A percentile compares a stretch with the other conserved stretches of the same genome.
Conservation (phyloP, 2,329 filamentous ascomycete species). For the Colletotrichum musicola region DNA sequence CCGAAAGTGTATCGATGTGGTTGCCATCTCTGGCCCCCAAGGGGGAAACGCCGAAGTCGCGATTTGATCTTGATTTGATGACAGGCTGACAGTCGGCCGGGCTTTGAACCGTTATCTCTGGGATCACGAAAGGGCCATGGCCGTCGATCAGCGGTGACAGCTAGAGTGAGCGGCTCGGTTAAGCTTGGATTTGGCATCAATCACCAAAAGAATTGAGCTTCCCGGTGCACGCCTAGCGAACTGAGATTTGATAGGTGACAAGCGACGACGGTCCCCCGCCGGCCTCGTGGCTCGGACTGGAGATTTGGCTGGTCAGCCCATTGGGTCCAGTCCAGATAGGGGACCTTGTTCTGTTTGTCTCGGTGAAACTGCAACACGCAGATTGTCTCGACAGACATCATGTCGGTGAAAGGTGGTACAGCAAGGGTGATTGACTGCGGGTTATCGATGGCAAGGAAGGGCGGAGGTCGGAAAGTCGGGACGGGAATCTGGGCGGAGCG, state of each 20-base stretch:
- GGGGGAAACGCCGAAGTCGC: not conserved
- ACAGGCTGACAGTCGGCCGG: not conserved
- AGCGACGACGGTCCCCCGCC: constrained; percentile 11
- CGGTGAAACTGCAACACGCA: constrained; percentile 32
- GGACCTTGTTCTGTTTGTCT: constrained; percentile 28
- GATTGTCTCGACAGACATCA: not conserved
- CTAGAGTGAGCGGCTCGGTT: not conserved
- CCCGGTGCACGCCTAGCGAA: not conserved
- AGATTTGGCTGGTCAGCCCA: constrained; percentile 33
- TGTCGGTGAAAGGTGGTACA: constrained; percentile 22
- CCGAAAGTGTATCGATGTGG: constrained; percentile 9
- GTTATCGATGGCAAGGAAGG: constrained; percentile 22
- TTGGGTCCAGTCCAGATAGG: not conserved
- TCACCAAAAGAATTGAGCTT: not conserved
- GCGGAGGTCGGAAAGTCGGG: constrained; percentile 17
- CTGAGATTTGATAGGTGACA: constrained; percentile 29
- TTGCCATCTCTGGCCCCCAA: not conserved
- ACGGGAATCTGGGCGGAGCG: constrained; percentile 11
- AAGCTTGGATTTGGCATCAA: constrained; percentile 16
- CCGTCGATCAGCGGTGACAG: constrained; percentile 11
- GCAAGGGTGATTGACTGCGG: constrained; percentile 7
- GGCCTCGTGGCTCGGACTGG: constrained; percentile 24
- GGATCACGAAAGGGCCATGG: not conserved
- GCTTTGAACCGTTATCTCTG: constrained; percentile 14
- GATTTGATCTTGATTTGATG: not conserved